Evolutionary conservation across 768 basidiomycete species (phyloP).

Genomic region (Trametes coccinea): DNA sequence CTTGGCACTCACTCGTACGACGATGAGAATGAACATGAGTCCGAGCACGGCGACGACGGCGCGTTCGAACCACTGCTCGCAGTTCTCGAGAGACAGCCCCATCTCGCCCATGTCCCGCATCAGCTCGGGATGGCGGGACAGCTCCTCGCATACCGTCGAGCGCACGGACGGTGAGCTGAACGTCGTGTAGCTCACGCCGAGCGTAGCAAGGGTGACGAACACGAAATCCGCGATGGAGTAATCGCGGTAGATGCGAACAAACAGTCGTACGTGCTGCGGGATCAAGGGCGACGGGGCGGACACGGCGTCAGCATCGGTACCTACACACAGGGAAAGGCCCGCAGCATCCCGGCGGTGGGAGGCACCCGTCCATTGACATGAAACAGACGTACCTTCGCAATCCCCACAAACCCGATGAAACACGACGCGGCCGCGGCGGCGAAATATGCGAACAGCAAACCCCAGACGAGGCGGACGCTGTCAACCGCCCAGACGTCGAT

Average conservation of each 20-base stretch:
- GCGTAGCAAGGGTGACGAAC: constrained; percentile 61
- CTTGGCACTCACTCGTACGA: constrained; percentile 58
- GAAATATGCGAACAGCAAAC: constrained; percentile 66
- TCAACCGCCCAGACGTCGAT: constrained; percentile 43
- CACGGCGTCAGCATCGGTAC: not conserved
- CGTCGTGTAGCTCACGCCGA: constrained; percentile 57
- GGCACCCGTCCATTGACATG: not conserved
- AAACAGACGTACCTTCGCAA: constrained; percentile 54
- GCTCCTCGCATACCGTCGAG: constrained; percentile 68
- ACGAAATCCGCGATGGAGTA: constrained; percentile 79
- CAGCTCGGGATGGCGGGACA: constrained; percentile 74
- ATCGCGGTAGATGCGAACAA: constrained; percentile 80
- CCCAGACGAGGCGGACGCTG: constrained; percentile 53
- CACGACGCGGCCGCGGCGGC: constrained; percentile 63
- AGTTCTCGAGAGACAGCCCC: constrained; percentile 77
- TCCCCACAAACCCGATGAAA: constrained; percentile 65
- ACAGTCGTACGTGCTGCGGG: constrained; percentile 56
- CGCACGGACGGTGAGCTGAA: constrained; percentile 55
- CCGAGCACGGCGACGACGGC: constrained; percentile 60
- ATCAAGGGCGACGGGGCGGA: not conserved
- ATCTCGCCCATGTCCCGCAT: constrained; percentile 69
- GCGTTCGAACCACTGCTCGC: constrained; percentile 76
- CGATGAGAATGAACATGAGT: constrained; percentile 59
- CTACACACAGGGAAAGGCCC: not conserved
- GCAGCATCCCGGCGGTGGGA: not conserved